Evolutionary conservation across 2,329 filamentous ascomycete genomes (phyloP).

Genomic region (Aurifilum marmelostoma): DNA sequence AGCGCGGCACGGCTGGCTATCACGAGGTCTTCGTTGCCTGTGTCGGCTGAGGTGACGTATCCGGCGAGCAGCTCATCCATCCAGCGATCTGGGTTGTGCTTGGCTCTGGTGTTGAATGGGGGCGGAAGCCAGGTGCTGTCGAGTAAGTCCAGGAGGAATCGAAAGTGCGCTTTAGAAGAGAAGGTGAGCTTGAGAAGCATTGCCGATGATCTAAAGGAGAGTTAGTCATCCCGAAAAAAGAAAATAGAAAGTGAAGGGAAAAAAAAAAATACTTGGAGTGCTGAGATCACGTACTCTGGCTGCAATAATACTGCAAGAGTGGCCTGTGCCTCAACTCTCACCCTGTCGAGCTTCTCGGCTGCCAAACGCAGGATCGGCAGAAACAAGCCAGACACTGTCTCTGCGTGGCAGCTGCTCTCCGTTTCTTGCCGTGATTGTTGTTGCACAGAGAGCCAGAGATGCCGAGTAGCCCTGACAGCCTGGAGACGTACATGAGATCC

Average conservation of each 20-base stretch:
- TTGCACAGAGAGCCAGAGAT: conserved; percentile 50
- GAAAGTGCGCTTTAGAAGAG: conserved; percentile 65
- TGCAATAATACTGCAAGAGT: conserved; percentile 52
- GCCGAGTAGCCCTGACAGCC: conserved; percentile 75
- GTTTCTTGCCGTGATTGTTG: not conserved
- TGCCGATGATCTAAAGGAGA: conserved; percentile 38
- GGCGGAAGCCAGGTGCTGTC: conserved; percentile 41
- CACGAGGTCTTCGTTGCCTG: conserved; percentile 76
- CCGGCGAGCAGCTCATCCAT: conserved; percentile 64
- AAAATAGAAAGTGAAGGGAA: too few relatives aligned
- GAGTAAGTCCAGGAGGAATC: conserved; percentile 54
- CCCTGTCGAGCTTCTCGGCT: conserved; percentile 87
- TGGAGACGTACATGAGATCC: conserved; percentile 84
- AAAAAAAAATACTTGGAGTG: not conserved
- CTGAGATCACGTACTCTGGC: conserved; percentile 45
- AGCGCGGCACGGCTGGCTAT: conserved; percentile 70
- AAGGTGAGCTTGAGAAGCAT: conserved; percentile 48
- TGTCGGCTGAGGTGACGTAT: conserved; percentile 72
- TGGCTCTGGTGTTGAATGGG: conserved; percentile 42
- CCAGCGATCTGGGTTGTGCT: conserved; percentile 43
- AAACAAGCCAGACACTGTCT: conserved; percentile 44
- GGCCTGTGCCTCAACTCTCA: conserved; percentile 69
- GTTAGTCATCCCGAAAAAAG: too few relatives aligned
- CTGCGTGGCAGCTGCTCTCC: conserved; percentile 3
- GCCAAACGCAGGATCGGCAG: conserved; percentile 67